phyloP scores from a whole-genome alignment of 2,329 filamentous ascomycete genomes.

The Bipolaris cookei region DNA sequence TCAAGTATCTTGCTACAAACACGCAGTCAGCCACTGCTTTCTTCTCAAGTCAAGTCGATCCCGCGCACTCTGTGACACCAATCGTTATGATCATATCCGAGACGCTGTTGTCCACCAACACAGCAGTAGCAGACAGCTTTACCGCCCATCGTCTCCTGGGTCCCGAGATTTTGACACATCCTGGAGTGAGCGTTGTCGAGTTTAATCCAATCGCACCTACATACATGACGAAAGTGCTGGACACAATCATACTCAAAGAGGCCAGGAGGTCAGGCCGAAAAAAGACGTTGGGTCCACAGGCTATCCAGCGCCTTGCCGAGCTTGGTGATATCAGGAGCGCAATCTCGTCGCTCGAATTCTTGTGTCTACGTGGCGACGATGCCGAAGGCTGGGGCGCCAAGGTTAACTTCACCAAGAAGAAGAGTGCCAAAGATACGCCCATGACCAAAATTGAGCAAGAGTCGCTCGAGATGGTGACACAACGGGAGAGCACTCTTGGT shows the following conservation, averaged over 20 bases:
- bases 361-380: slow-evolving; percentile 83
- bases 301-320: slow-evolving; percentile 80
- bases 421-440: slow-evolving; percentile 62
- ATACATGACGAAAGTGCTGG: slow-evolving; percentile 81
- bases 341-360: slow-evolving; percentile 88
- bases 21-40: slow-evolving; percentile 62
- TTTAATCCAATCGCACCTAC: slow-evolving; percentile 94
- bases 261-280: slow-evolving; percentile 76
- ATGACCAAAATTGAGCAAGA: slow-evolving; percentile 81
- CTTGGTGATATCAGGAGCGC: slow-evolving; percentile 92
- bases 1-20: slow-evolving; percentile 75
- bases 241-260: slow-evolving; percentile 83
- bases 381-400: slow-evolving; percentile 82
- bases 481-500: slow-evolving; percentile 86
- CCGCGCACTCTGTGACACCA: slow-evolving; percentile 56
- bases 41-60: slow-evolving; percentile 38
- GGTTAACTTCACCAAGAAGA: slow-evolving; percentile 66
- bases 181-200: slow-evolving; percentile 79
- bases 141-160: slow-evolving; percentile 90
- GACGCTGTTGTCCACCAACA: slow-evolving; percentile 82
- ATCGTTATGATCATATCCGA: slow-evolving; percentile 92
- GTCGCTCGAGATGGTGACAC: slow-evolving; percentile 79
- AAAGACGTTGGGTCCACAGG: slow-evolving; percentile 76
- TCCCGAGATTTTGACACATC: slow-evolving; percentile 81
- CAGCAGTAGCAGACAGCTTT: slow-evolving; percentile 85